Conservation (phyloP, 257 asterid species). For the Solanum dulcamara region DNA sequence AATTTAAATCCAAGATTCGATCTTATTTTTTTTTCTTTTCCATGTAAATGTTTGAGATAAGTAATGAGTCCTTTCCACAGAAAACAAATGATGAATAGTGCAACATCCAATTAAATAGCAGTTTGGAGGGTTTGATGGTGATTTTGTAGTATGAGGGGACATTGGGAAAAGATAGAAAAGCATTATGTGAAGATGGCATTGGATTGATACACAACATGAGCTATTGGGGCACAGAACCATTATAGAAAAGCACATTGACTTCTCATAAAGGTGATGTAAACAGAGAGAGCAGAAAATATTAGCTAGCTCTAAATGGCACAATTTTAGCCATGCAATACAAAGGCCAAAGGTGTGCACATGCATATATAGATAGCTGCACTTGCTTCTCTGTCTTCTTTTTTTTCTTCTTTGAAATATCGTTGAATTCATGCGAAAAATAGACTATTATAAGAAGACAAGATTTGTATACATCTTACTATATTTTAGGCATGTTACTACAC, state of each 20-base stretch:
- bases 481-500: background rate
- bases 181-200: background rate
- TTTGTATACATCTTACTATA: background rate
- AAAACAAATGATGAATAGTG: background rate
- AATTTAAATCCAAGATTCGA: background rate
- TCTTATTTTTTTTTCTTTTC: background rate
- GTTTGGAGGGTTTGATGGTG: background rate
- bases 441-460: background rate
- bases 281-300: background rate
- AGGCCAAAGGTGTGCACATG: constrained; percentile 26
- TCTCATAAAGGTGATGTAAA: constrained; percentile 12
- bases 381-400: background rate
- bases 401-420: background rate
- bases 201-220: constrained; percentile 3
- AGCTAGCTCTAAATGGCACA: constrained; percentile 7
- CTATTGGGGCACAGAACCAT: constrained; percentile 14
- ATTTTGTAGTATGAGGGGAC: background rate
- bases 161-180: background rate
- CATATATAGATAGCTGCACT: constrained; percentile 8
- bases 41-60: background rate
- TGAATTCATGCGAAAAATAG: background rate
- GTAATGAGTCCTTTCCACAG: background rate
- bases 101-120: background rate
- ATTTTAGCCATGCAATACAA: constrained; percentile 34
- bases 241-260: constrained; percentile 29